Conservation (phyloP, 345 rosid genomes). For the Brassica carinata region DNA sequence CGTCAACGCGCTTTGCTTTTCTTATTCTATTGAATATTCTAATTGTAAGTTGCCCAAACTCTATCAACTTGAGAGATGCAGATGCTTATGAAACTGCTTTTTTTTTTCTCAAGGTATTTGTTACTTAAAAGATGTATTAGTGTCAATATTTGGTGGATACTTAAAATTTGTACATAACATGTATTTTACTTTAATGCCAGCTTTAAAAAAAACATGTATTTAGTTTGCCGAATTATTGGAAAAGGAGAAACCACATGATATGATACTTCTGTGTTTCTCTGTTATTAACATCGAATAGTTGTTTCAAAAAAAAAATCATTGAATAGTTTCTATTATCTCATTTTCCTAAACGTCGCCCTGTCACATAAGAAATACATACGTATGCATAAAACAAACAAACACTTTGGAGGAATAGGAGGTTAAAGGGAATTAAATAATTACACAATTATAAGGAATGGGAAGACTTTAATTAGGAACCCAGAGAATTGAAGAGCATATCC, state of each 20-base stretch:
- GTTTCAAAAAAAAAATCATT: too few relatives aligned
- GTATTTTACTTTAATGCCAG: neutral
- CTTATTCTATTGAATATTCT: conserved; percentile 11
- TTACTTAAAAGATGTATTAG: neutral
- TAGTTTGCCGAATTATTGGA: neutral
- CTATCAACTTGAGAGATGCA: neutral
- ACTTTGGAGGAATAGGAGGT: neutral
- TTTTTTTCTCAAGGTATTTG: neutral
- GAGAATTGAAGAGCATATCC: neutral
- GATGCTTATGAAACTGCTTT: neutral
- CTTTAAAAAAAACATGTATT: too few relatives aligned
- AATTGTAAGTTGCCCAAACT: neutral
- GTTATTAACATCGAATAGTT: neutral
- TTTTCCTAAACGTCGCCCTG: neutral
- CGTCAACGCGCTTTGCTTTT: conserved; percentile 34
- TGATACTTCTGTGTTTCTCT: neutral
- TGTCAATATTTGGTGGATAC: neutral
- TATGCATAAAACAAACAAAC: neutral
- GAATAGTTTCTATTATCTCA: neutral
- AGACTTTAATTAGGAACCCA: conserved; percentile 8
- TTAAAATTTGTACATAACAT: neutral
- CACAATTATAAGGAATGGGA: neutral
- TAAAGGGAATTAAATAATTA: neutral
- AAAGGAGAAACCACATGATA: neutral
- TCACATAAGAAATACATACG: neutral